Percentiles rank a stretch among this genome's conserved stretches.
Conservation (phyloP, 768 basidiomycete genomes). For the Termitomyces titanicus region DNA sequence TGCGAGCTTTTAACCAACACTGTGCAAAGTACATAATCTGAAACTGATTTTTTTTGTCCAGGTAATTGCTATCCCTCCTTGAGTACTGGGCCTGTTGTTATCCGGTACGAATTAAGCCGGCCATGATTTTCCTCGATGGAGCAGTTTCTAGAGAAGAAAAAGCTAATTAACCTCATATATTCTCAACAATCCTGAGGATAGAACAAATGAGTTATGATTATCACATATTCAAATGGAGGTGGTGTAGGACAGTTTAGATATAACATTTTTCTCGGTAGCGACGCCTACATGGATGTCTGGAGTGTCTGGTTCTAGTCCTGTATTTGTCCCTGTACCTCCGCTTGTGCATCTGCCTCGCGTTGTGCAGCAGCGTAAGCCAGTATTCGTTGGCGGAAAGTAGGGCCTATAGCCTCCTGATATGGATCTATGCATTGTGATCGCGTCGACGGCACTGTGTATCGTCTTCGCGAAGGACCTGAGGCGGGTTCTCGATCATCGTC, state of each 20-base stretch:
- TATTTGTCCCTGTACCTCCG: not conserved
- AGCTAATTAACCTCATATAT: no score
- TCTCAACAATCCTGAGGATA: not conserved
- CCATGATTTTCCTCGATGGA: no score
- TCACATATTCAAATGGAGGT: not conserved
- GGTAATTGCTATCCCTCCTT: no score
- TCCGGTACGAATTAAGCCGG: no score
- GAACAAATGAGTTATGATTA: not conserved
- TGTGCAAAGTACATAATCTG: no score
- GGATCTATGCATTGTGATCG: slow-evolving; percentile 1
- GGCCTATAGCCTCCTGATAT: not conserved
- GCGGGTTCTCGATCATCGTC: not conserved
- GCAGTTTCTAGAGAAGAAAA: no score
- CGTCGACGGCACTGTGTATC: not conserved
- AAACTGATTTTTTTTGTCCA: no score
- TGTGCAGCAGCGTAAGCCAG: slow-evolving; percentile 15
- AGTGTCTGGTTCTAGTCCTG: not conserved
- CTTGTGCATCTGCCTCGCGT: not conserved
- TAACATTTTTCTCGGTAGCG: not conserved
- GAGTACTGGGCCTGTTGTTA: no score
- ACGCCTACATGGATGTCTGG: not conserved
- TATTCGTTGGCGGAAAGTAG: slow-evolving; percentile 7
- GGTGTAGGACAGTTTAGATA: not conserved
- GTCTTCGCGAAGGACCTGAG: not conserved
- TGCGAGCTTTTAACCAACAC: no score